These are phyloP conservation scores for Amanita rimosa DNA, from an alignment of 768 basidiomycete species.

Conservation along the genomic window DNA sequence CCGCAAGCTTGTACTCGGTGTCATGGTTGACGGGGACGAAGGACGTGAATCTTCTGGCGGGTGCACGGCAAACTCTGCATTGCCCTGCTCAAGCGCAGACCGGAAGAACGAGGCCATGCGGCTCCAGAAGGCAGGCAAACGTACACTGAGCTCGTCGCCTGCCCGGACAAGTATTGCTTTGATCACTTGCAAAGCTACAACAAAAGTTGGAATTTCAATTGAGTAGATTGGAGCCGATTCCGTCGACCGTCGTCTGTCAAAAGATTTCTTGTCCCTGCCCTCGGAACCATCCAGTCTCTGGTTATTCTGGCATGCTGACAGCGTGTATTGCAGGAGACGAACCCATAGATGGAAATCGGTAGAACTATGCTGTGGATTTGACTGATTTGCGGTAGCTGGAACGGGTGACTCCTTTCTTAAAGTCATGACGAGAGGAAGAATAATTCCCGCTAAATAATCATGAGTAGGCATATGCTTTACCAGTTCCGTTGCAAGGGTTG, in stretches of 20 bases:
- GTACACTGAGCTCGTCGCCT: conserved; percentile 42
- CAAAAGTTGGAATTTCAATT: conserved; percentile 27
- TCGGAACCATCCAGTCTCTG: conserved; percentile 14
- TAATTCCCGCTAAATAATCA: conserved; percentile 49
- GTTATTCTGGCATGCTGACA: conserved; percentile 38
- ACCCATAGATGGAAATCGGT: conserved; percentile 41
- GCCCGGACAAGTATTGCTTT: conserved; percentile 59
- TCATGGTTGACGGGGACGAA: conserved; percentile 40
- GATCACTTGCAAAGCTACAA: conserved; percentile 52
- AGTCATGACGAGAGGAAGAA: conserved; percentile 48
- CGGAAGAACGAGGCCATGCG: conserved; percentile 45
- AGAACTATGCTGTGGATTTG: conserved; percentile 33
- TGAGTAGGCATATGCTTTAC: conserved; percentile 45
- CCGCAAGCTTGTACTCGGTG: conserved; percentile 36
- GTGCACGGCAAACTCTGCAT: conserved; percentile 46
- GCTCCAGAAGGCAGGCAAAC: conserved; percentile 50
- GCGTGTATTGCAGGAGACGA: conserved; percentile 47
- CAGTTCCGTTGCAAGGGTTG: conserved; percentile 43
- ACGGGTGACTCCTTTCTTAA: conserved; percentile 41
- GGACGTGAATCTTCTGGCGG: conserved; percentile 30
- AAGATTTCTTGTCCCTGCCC: conserved; percentile 27
- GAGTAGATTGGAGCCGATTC: conserved; percentile 9
- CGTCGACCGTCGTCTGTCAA: conserved; percentile 22
- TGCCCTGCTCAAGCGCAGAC: conserved; percentile 42
- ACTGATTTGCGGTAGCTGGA: conserved; percentile 25